Evolutionary conservation across 805 yeast species (phyloP).

Genomic region (Kodamaea hsintzibuensis): DNA sequence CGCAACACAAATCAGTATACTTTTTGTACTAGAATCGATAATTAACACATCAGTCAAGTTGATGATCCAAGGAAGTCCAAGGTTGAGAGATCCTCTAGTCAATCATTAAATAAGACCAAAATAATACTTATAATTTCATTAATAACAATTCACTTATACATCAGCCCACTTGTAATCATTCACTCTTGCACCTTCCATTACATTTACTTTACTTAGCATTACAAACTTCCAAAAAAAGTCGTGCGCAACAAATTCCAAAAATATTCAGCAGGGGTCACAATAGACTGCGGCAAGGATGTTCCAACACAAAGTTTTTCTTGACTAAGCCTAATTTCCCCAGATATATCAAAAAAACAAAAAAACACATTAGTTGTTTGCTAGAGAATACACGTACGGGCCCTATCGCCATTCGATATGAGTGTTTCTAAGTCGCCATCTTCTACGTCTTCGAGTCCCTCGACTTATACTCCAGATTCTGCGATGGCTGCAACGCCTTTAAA

Average conservation of each 20-base stretch:
- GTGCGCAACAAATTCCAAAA: background rate
- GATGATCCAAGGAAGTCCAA: too few relatives aligned
- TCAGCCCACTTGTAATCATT: too few relatives aligned
- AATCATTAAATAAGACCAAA: too few relatives aligned
- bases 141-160: too few relatives aligned
- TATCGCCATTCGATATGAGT: slow-evolving; percentile 9
- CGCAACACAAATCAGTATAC: background rate
- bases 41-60: too few relatives aligned
- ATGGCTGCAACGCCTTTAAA: slow-evolving; percentile 3
- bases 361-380: background rate
- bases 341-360: background rate
- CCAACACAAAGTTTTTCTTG: background rate
- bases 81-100: too few relatives aligned
- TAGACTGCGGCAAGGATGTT: background rate
- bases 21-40: background rate
- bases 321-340: background rate
- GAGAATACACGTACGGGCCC: background rate
- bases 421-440: slow-evolving; percentile 15
- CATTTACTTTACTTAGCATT: too few relatives aligned
- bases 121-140: too few relatives aligned
- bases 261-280: background rate
- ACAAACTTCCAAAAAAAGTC: background rate
- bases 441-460: slow-evolving; percentile 12
- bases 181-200: too few relatives aligned
- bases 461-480: slow-evolving; percentile 8